Evolutionary conservation across 371 early-diverging fungal species (phyloP).

Genomic region (Nematocida sp.): DNA sequence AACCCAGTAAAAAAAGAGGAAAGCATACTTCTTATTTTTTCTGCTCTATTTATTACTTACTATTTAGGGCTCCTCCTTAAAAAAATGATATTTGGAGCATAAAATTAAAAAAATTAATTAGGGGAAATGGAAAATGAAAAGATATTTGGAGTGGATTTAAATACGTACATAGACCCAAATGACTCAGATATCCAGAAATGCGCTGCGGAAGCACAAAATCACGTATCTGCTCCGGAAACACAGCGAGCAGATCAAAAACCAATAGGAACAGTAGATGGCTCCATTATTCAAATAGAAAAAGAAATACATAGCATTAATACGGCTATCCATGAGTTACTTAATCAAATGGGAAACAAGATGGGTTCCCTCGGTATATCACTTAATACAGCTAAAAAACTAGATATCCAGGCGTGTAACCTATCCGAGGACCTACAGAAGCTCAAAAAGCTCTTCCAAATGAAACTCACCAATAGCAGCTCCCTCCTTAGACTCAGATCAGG

Average conservation of each 20-base stretch:
- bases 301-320: not conserved
- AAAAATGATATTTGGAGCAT: conserved; percentile 2
- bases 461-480: not conserved
- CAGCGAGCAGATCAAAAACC: not conserved
- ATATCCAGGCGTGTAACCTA: not conserved
- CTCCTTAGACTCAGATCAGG: not conserved
- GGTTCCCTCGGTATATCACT: not conserved
- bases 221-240: not conserved
- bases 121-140: not conserved
- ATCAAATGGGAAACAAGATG: not conserved
- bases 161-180: too few species aligned
- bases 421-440: not conserved
- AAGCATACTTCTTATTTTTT: not conserved
- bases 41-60: conserved; percentile 8
- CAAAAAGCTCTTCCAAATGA: not conserved
- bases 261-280: not conserved
- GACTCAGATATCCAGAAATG: too few species aligned
- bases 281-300: not conserved
- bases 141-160: not conserved
- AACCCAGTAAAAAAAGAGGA: not conserved
- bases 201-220: not conserved
- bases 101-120: not conserved
- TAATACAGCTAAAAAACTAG: not conserved
- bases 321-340: not conserved
- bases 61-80: not conserved